Percentiles rank a stretch among this genome's conserved stretches.
Conservation (phyloP, 306 rosid genomes). For the Acacia crassicarpa region DNA sequence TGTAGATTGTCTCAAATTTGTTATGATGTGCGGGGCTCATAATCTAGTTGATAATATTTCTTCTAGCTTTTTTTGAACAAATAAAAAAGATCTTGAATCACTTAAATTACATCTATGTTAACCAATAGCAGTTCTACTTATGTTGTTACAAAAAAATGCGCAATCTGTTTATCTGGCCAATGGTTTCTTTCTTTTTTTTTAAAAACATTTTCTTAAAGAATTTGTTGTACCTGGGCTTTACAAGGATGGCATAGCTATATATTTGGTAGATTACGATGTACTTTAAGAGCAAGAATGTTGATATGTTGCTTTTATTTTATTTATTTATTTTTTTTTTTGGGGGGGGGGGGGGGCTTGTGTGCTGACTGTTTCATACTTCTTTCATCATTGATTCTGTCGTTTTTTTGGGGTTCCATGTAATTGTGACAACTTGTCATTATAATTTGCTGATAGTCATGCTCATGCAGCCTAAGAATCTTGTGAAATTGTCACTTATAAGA, state of each 20-base stretch:
- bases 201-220: not conserved
- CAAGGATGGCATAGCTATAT: not conserved
- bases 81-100: not conserved
- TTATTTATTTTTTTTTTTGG: no score
- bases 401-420: not conserved
- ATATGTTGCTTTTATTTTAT: not conserved
- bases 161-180: not conserved
- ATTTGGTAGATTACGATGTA: not conserved
- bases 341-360: not conserved
- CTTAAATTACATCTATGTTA: not conserved
- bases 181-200: not conserved
- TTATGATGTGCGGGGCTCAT: not conserved
- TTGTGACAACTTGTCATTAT: slow-evolving; percentile 12
- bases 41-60: not conserved
- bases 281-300: not conserved
- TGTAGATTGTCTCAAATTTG: not conserved
- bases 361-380: not conserved
- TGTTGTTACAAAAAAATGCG: not conserved
- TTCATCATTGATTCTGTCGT: not conserved
- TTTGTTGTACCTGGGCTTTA: not conserved
- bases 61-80: not conserved
- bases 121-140: not conserved
- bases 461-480: slow-evolving; percentile 8
- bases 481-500: slow-evolving; percentile 28
- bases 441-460: not conserved